Conservation (phyloP, 2,329 filamentous ascomycete species). For the Corniculantispora saksenae region DNA sequence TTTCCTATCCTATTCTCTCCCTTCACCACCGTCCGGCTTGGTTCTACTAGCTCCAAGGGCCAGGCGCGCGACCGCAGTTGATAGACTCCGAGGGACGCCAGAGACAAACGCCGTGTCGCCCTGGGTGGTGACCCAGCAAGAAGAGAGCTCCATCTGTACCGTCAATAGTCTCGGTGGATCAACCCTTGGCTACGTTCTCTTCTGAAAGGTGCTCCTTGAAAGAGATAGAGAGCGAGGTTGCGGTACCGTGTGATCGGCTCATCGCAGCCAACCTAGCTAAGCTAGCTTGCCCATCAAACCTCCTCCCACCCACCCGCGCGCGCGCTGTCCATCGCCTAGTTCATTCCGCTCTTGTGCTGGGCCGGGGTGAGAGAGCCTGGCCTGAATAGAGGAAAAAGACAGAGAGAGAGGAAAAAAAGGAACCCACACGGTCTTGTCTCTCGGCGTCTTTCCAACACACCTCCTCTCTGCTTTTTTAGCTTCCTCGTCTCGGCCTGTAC, state of each 20-base stretch:
- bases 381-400: background rate
- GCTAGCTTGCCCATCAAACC: conserved; percentile 24
- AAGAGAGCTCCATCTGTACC: conserved; percentile 30
- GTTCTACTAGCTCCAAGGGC: background rate
- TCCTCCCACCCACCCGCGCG: conserved; percentile 28
- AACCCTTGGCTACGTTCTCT: conserved; percentile 9
- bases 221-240: too few species aligned
- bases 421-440: conserved; percentile 35
- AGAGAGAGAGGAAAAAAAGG: conserved; percentile 18
- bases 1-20: background rate
- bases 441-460: conserved; percentile 31
- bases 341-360: conserved; percentile 35
- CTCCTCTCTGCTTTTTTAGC: background rate
- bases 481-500: conserved; percentile 13
- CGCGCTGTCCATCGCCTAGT: conserved; percentile 29
- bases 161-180: conserved; percentile 26
- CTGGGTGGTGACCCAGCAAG: background rate
- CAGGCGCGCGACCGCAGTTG: background rate
- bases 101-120: conserved; percentile 6
- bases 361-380: background rate
- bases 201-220: background rate
- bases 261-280: background rate
- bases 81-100: conserved; percentile 11
- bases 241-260: conserved; percentile 2
- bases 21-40: background rate